Evolutionary conservation across 2,329 filamentous ascomycete genomes (phyloP).

Genomic region (Arthroderma uncinatum): DNA sequence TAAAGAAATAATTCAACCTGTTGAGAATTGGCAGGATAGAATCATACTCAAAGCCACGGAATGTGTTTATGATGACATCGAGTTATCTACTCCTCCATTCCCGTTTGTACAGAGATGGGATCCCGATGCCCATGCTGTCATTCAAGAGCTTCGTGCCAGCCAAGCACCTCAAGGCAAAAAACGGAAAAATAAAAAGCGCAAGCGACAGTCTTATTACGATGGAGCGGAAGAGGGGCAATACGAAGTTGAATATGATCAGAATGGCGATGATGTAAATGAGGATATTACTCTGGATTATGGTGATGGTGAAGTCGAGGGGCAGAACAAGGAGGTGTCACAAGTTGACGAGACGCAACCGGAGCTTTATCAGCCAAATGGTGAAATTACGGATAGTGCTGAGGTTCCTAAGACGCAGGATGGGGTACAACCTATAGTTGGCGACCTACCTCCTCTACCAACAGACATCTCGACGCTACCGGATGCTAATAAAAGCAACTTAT

Average conservation of each 20-base stretch:
- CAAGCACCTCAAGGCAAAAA: conserved; percentile 26
- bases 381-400: not conserved
- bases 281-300: conserved; percentile 10
- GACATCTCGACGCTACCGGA: conserved; percentile 54
- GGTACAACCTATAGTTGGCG: conserved; percentile 24
- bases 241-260: not conserved
- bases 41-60: conserved; percentile 72
- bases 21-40: conserved; percentile 60
- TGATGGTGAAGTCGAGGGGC: conserved; percentile 1
- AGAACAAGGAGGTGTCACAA: not conserved
- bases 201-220: conserved; percentile 38
- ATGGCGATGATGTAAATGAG: not conserved
- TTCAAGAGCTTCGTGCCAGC: conserved; percentile 29
- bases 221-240: conserved; percentile 22
- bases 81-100: conserved; percentile 68
- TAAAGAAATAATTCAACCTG: conserved; percentile 36
- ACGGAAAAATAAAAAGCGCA: conserved; percentile 46
- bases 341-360: not conserved
- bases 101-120: conserved; percentile 89
- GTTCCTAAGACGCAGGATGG: not conserved
- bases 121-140: conserved; percentile 50
- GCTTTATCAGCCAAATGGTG: not conserved
- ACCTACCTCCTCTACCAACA: conserved; percentile 40
- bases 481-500: conserved; percentile 25
- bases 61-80: conserved; percentile 59